Base-by-base conservation (phyloP, 1,139 yeast species). In the Hemisphaericaspora xylofermentans region DNA sequence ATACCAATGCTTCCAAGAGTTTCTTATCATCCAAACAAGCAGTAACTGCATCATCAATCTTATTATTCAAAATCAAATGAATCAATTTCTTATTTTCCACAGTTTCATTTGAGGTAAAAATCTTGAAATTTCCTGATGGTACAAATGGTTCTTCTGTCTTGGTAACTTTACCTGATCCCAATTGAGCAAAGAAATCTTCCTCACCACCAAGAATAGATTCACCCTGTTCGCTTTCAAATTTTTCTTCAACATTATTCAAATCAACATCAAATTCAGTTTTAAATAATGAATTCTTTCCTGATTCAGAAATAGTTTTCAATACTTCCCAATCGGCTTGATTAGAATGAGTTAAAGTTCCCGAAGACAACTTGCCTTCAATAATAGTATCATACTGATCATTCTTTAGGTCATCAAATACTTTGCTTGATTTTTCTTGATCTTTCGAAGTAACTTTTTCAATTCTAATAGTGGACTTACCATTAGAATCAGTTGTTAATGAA, bases 251-350 rank as follows among this genome's bases (percentile, higher is more conserved):
- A 5, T 38, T 47, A 14, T 56, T 58, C 12, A 53, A 56, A 25
- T 54, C 56, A 28, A 52, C 56, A 9, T 51, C 34, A 33, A 33
- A 25, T 43, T 43, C 50, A 13, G 41, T 31, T 60, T 45, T 48
- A 26, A 62, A 54, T 34, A 74, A 57, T n/a, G 65, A 51, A 4
- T 61, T 53, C 40, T 76, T 80, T 33, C 82, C 86, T 38, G 70
- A 67, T 39, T 64, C 58, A 3, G 82, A 61, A 40, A 88, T 66
- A 41, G 79, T 73, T 49, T 78, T 69, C 51, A 93, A 75, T 28
- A 88, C 63, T 46, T 74, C 72, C 98, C 98, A 93, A 60, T 89
- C 97, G 22, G 78, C 68, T 48, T 75, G 75, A 48, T 82, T 84
- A 13, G 65, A 57, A 1, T 61, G 67, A 43, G 71, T 64, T 6